These are phyloP conservation scores for Anthracocystis setariae DNA, from an alignment of 1,284 basidiomycete species.

Conservation along the genomic window DNA sequence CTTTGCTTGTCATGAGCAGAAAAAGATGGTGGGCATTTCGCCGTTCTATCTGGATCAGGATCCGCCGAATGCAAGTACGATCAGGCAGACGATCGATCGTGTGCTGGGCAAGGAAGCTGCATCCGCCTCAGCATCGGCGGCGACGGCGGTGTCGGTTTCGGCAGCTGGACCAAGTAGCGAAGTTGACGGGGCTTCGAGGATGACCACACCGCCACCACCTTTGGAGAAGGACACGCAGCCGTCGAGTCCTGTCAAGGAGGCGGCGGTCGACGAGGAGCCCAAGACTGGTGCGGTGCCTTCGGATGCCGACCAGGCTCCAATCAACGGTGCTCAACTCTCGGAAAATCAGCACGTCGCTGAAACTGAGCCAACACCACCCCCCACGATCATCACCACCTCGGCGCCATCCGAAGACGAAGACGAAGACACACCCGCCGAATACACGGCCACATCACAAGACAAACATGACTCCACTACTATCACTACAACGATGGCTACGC, in stretches of 20 bases:
- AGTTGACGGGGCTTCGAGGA: neutral
- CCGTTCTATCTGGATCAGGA: constrained; percentile 63
- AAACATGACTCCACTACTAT: constrained; percentile 1
- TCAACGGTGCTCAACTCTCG: constrained; percentile 1
- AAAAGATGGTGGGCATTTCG: constrained; percentile 66
- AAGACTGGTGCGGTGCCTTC: constrained; percentile 5
- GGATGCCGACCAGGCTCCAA: constrained; percentile 9
- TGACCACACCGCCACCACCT: constrained; percentile 16
- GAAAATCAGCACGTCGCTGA: constrained; percentile 12
- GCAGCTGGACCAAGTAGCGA: constrained; percentile 1
- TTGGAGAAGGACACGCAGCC: constrained; percentile 27
- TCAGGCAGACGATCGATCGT: constrained; percentile 41
- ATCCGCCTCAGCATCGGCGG: neutral
- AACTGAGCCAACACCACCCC: constrained; percentile 5
- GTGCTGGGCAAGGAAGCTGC: constrained; percentile 24
- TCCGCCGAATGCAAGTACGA: constrained; percentile 57
- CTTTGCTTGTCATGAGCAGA: constrained; percentile 63
- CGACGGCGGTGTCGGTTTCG: constrained; percentile 2
- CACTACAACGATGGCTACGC: too few relatives aligned
- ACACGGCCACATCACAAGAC: neutral
- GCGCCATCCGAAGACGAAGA: constrained; percentile 38
- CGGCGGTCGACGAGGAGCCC: neutral
- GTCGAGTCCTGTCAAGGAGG: neutral
- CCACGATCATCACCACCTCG: constrained; percentile 41
- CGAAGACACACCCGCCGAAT: constrained; percentile 8